These are phyloP conservation scores for Exophiala xenobiotica DNA, from an alignment of 2,329 filamentous ascomycete genomes.

Conservation along the genomic window DNA sequence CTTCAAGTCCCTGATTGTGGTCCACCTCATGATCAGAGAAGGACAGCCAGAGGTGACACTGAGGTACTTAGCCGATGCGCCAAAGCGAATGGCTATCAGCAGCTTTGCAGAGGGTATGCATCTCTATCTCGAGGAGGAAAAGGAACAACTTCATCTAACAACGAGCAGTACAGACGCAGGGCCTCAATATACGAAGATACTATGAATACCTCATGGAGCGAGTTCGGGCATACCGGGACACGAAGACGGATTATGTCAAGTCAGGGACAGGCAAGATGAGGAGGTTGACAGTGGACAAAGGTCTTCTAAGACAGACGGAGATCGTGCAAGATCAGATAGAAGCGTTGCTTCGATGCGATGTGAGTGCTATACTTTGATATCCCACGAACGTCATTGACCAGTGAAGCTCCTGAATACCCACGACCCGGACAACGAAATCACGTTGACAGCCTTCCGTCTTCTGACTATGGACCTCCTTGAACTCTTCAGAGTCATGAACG, in stretches of 20 bases:
- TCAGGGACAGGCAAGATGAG: constrained; percentile 79
- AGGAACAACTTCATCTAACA: constrained; percentile 6
- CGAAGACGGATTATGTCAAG: constrained; percentile 86
- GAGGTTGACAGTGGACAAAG: constrained; percentile 84
- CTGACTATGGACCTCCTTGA: constrained; percentile 85
- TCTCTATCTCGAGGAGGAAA: not conserved
- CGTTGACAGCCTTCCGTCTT: constrained; percentile 86
- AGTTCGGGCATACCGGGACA: constrained; percentile 77
- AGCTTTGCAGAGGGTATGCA: constrained; percentile 83
- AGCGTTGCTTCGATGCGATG: constrained; percentile 84
- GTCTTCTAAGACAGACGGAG: constrained; percentile 87
- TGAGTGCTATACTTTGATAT: constrained; percentile 48
- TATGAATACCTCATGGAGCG: constrained; percentile 81
- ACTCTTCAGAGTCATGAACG: constrained; percentile 92
- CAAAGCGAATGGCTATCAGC: constrained; percentile 81
- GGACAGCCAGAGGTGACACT: constrained; percentile 87
- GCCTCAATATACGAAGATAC: constrained; percentile 90
- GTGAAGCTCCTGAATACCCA: constrained; percentile 71
- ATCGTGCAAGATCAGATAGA: constrained; percentile 83
- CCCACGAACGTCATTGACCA: constrained; percentile 20
- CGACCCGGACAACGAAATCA: constrained; percentile 95
- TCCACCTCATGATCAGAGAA: constrained; percentile 96
- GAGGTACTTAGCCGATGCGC: constrained; percentile 76
- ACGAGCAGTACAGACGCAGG: constrained; percentile 80
- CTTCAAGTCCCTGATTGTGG: constrained; percentile 93